Base-by-base conservation (phyloP, 108 stramenopile species). In the Parietichytrium sp. region DNA sequence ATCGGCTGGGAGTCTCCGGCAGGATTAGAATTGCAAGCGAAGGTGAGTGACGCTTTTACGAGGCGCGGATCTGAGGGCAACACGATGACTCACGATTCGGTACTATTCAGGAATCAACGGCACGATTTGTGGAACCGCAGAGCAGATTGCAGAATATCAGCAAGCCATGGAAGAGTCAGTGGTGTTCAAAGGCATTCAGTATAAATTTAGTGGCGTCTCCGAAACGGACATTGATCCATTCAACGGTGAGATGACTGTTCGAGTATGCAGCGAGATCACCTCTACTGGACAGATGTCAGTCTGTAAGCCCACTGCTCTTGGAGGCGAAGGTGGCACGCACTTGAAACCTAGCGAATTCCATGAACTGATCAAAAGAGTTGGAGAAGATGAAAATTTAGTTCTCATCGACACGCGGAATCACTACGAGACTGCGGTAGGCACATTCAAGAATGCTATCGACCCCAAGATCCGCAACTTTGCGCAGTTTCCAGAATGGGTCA, bases 351-450 rank as follows among this genome's bases (percentile, higher is more conserved):
- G 6, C 38, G 61, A 72, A 6, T 72, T 72, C 20, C 61, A 72
- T 20, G 61, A 47, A 25, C 13, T 72, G 42, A 33, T 72, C 12
- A 33, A 42, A 10, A 33, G 20, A 10, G 1, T 42, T n/a, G 61
- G 45, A 27, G 20, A 10, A 15, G 61, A 72, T 42, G 20, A 72
- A 6, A 38, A 52, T 38, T n/a, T 30, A 13, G 83, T 86, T 4
- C 31, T 86, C 6, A 26, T 86, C n/a, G 86, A 86, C 49, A 30
- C 27, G 29, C 49, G 86, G 7, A 86, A 86, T 78, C 29, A 47
- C 20, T 78, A 55, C 48, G 86, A 86, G 48, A 30, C 42, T 3
- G 48, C 52, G 2, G 53, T 86, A 2, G 86, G 86, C 26, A 54
- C 20, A 27, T 86, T 86, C 38, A n/a, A 33, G 38, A 33, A 29